Evolutionary conservation across 1,284 basidiomycete genomes (phyloP).

Genomic region (Naganishia liquefaciens): DNA sequence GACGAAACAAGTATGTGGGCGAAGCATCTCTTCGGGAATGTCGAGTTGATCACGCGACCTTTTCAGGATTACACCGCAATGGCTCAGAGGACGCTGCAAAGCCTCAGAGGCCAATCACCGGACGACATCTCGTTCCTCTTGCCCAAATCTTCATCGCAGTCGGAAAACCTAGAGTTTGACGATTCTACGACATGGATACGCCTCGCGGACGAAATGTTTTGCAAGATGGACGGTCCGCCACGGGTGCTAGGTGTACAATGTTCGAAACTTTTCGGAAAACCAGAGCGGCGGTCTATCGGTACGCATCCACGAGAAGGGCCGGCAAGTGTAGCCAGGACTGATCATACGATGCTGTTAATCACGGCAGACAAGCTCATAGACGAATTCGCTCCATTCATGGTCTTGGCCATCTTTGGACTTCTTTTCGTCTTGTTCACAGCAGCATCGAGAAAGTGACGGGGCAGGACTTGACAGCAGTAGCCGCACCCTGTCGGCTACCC

Average conservation of each 20-base stretch:
- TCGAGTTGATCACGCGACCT: background rate
- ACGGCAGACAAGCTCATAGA: background rate
- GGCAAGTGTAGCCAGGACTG: background rate
- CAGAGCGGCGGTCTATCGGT: background rate
- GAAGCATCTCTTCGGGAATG: background rate
- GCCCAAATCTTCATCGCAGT: background rate
- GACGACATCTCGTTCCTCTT: constrained; percentile 11
- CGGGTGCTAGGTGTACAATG: constrained; percentile 4
- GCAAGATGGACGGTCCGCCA: background rate
- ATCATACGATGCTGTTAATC: background rate
- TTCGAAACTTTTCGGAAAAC: background rate
- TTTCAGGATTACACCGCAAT: background rate
- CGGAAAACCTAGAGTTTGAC: background rate
- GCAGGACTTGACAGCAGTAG: too few relatives aligned
- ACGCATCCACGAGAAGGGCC: background rate
- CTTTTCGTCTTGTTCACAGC: too few relatives aligned
- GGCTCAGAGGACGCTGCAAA: background rate
- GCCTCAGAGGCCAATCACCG: background rate
- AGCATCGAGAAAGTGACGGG: too few relatives aligned
- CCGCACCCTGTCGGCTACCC: too few relatives aligned
- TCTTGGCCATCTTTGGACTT: too few relatives aligned
- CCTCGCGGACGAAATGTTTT: background rate
- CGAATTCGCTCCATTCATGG: background rate
- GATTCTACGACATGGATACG: constrained; percentile 8
- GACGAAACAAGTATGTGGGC: constrained; percentile 1